These are phyloP conservation scores for Fonsecaea multimorphosa DNA, from an alignment of 2,329 filamentous ascomycete genomes.

Conservation along the genomic window DNA sequence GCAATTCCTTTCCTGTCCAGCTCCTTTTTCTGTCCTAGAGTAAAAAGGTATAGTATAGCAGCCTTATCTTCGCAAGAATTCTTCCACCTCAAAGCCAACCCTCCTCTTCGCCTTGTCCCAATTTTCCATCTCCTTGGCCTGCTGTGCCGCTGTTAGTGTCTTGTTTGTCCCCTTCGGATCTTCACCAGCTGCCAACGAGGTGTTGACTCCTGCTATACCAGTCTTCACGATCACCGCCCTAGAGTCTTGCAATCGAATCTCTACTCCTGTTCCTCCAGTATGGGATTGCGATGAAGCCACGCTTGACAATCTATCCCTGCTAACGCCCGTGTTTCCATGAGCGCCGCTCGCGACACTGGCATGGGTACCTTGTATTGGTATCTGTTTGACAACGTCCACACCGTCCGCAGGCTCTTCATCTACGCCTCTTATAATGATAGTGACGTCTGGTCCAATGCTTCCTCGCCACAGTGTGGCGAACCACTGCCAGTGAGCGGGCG, in stretches of 20 bases:
- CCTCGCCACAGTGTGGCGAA: constrained; percentile 93
- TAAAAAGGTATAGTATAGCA: not conserved
- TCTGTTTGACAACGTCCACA: constrained; percentile 43
- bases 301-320: constrained; percentile 12
- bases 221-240: constrained; percentile 39
- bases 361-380: constrained; percentile 41
- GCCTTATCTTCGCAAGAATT: constrained; percentile 63
- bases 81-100: constrained; percentile 84
- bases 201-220: constrained; percentile 18
- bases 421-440: constrained; percentile 52
- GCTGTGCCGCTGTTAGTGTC: constrained; percentile 8
- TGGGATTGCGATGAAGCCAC: constrained; percentile 15
- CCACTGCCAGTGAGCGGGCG: constrained; percentile 97
- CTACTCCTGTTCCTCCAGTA: constrained; percentile 32
- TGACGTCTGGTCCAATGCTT: constrained; percentile 75
- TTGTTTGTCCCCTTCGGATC: constrained; percentile 25
- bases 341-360: not conserved
- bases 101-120: constrained; percentile 75
- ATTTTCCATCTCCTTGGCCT: constrained; percentile 45
- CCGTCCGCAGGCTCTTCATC: constrained; percentile 41
- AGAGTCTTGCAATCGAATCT: constrained; percentile 38
- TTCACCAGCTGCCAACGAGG: constrained; percentile 51
- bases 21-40: not conserved
- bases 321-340: constrained; percentile 9
- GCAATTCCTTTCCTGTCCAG: not conserved